Conservation (phyloP, 768 basidiomycete genomes). For the Trametes gibbosa region DNA sequence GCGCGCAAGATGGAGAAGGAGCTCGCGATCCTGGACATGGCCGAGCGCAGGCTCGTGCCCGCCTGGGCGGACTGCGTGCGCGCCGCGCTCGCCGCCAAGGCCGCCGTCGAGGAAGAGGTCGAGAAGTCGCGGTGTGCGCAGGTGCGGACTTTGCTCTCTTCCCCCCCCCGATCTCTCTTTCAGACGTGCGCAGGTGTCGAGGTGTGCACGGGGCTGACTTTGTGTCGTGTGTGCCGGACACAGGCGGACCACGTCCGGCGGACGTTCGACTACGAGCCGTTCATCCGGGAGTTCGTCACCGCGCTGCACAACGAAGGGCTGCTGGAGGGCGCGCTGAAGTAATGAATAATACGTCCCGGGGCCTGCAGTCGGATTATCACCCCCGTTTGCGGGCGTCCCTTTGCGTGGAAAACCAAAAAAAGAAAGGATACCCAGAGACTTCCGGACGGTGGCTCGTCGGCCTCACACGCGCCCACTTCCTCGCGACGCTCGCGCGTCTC, state of each 20-base stretch:
- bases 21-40: constrained; percentile 43
- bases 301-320: constrained; percentile 46
- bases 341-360: neutral
- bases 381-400: neutral
- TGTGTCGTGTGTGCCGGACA: neutral
- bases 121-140: constrained; percentile 40
- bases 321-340: constrained; percentile 41
- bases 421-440: too few relatives aligned
- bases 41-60: constrained; percentile 32
- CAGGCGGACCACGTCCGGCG: constrained; percentile 58
- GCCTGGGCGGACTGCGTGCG: constrained; percentile 50
- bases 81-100: constrained; percentile 36
- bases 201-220: neutral
- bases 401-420: too few relatives aligned
- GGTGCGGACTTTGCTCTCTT: constrained; percentile 37
- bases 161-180: neutral
- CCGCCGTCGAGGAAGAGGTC: constrained; percentile 50
- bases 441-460: too few relatives aligned
- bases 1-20: constrained; percentile 42
- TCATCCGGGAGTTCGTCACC: constrained; percentile 46
- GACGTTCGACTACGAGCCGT: constrained; percentile 64
- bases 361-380: too few relatives aligned
- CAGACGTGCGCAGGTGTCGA: neutral
- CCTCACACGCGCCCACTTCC: too few relatives aligned
- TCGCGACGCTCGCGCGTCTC: too few relatives aligned